Evolutionary conservation across 2,329 filamentous ascomycete species (phyloP).

Genomic region (Aotearoamyces nothofagi): DNA sequence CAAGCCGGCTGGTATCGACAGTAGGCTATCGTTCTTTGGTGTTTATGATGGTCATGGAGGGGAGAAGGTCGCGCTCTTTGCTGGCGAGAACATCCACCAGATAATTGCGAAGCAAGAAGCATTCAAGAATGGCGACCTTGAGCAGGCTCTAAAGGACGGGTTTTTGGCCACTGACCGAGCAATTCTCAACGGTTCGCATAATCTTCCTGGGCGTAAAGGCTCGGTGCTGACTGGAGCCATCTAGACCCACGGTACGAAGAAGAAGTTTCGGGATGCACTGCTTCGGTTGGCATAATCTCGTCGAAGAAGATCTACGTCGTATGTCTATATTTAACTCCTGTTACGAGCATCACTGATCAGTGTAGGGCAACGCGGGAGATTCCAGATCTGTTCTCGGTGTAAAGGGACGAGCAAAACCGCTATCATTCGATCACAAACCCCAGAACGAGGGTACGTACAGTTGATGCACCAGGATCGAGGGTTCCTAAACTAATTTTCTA

Average conservation of each 20-base stretch:
- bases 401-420: slow-evolving; percentile 90
- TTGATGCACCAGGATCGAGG: no score
- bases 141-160: slow-evolving; percentile 92
- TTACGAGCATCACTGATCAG: slow-evolving; percentile 13
- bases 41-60: slow-evolving; percentile 97
- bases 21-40: slow-evolving; percentile 85
- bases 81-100: slow-evolving; percentile 82
- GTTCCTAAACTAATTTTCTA: no score
- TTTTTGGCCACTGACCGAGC: slow-evolving; percentile 93
- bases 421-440: slow-evolving; percentile 99
- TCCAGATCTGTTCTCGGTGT: slow-evolving; percentile 90
- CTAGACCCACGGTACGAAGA: slow-evolving; percentile 96
- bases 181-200: slow-evolving; percentile 70
- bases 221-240: slow-evolving; percentile 11
- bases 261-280: slow-evolving; percentile 95
- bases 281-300: slow-evolving; percentile 78
- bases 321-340: slow-evolving; percentile 28
- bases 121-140: slow-evolving; percentile 81
- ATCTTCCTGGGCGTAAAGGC: no score
- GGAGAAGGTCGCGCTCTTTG: slow-evolving; percentile 88
- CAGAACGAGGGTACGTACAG: slow-evolving; percentile 87
- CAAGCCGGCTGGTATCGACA: slow-evolving; percentile 42
- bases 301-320: slow-evolving; percentile 91
- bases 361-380: slow-evolving; percentile 88
- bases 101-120: slow-evolving; percentile 92